Evolutionary conservation across 768 basidiomycete genomes (phyloP), one percentile per base, ranked within the genome.

Genomic region (Agaricus subrufescens): DNA sequence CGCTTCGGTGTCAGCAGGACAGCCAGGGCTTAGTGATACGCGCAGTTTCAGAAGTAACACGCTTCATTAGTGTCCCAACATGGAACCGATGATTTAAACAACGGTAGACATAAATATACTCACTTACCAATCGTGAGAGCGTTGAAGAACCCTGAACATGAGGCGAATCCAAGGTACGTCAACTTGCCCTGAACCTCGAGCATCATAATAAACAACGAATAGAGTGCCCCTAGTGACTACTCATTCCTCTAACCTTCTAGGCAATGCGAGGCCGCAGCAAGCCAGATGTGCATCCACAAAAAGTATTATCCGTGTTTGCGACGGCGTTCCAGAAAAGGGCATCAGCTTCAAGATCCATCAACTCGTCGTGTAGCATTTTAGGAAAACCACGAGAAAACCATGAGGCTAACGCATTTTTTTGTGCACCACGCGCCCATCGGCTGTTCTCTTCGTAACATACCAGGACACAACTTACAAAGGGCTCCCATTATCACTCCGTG

Each of bases 341-440:
- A 50, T 14, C 27, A 27, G 29, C 19, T 55, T 49, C 42, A 50
- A 56, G 53, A 29, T 37, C 30, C 54, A 50, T 56, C 54, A 56
- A 34, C 54, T 48, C 40, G 14, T 39, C 26, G 47, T 29, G 40
- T 49, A 29, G 29, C 54, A 14, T 43, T 50, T 56, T 56, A 50
- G 54, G 54, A 56, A 56, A 40, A 50, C 47, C 40, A 56, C 54
- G 54, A 49, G 54, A 31, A 50, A 15, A 31, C 23, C 54, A 56
- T 56, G 54, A 56, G 54, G 54, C 47, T 23, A 27, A 39, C 42
- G 42, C 54, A 46, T 49, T 56, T 56, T 55, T 50, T 44, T 42
- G 30, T 48, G 47, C 34, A 37, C 37, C 54, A 56, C 30, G 54
- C 48, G 47, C 50, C 54, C 14, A 42, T 50, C 19, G 48, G 40